These are phyloP conservation scores for Themeda triandra DNA, from an alignment of 176 grass and related monocot species.

Conservation along the genomic window DNA sequence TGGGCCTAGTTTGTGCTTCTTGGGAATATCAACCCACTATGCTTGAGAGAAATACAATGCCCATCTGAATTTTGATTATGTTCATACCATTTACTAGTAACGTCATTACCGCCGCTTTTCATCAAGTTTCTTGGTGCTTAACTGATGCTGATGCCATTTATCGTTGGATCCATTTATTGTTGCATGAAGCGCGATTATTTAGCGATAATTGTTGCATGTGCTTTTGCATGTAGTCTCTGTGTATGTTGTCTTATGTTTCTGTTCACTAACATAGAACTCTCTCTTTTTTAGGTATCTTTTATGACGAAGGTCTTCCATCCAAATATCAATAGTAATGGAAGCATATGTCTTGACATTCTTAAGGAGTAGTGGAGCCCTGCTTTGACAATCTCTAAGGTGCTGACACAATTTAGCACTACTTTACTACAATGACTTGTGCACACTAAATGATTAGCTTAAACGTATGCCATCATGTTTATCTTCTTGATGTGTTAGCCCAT, in stretches of 20 bases:
- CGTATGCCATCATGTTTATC: background rate
- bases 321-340: constrained; percentile 64
- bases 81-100: background rate
- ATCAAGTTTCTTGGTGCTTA: background rate
- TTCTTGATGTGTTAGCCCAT: background rate
- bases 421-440: background rate
- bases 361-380: constrained; percentile 66
- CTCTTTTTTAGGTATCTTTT: constrained; percentile 48
- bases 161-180: constrained; percentile 31
- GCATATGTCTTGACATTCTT: constrained; percentile 60
- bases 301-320: constrained; percentile 64
- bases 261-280: background rate
- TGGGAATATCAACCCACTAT: background rate
- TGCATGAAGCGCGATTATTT: constrained; percentile 94
- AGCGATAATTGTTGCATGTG: too few relatives aligned
- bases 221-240: background rate
- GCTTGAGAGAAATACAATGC: background rate
- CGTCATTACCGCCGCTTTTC: background rate
- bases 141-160: constrained; percentile 14
- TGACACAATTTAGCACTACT: background rate
- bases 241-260: background rate
- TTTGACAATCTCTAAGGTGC: constrained; percentile 62
- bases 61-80: constrained; percentile 14
- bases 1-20: background rate
- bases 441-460: background rate